Evolutionary conservation across 345 rosid genomes (phyloP), one percentile per base, ranked within the genome.

Genomic region (Aquilaria yunnanensis): DNA sequence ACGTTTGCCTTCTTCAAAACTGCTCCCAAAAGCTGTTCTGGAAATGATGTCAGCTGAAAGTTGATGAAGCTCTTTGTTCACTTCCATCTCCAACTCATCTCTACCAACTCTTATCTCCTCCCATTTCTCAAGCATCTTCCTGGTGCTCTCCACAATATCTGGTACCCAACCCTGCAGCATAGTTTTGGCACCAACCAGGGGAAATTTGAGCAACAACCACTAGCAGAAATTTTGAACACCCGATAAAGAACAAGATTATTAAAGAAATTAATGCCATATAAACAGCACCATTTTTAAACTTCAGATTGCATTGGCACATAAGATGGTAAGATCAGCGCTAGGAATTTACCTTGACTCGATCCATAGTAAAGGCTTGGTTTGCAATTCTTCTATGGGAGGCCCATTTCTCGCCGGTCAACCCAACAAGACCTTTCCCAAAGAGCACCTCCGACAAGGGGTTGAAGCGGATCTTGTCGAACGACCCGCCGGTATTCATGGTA

Each of bases 1-100:
- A 2, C 62, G 78, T 50, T 83, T 84, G 33, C 98, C 97, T 78
- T 87, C 90, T 61, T 87, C 83, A 45, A 73, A 87, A 55, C 75
- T 83, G 77, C 94, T 90, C n/a, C 96, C 97, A 62, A 90, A 90
- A 63, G 92, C 92, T 29, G 94, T 87, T 71, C 86, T 81, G 47
- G 98, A 90, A 54, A 93, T 84, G 11, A 86, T 64, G 51, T 90
- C 90, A 34, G 86, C 90, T 10, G 92, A 81, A 30, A 90, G 83
- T 10, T 51, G 77, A 14, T 88, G 91, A 43, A 90, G 78, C 57
- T 87, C 83, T 57, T 64, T 78, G 45, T 73, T 75, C 50, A 85
- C 72, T 33, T 89, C 96, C 62, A 92, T 63, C 79, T 89, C 96
- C 46, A 87, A 57, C 72, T 84, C 83, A 9, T 78, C 84, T 69